Conservation (phyloP, 139 green algal species). For the Chlorella sp. region DNA sequence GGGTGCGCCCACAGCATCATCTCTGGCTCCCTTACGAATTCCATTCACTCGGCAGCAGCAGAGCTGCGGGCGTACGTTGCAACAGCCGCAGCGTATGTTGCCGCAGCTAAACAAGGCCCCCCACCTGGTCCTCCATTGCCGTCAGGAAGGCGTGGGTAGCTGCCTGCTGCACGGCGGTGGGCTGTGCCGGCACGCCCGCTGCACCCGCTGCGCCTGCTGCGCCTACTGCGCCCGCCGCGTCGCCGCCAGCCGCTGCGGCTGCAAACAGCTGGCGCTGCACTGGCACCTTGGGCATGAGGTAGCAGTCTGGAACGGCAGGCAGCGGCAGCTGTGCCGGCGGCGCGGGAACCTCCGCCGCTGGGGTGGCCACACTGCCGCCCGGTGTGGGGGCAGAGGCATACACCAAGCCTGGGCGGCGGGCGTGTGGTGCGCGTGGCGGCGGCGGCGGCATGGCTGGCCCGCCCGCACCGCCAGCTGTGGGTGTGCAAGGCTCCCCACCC, state of each 20-base stretch:
- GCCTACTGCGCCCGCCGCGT: no score
- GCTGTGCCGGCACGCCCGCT: background rate
- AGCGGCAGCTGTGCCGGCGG: no score
- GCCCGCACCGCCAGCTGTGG: no score
- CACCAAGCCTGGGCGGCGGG: background rate
- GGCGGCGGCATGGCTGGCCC: background rate
- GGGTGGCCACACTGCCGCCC: background rate
- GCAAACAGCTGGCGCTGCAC: background rate
- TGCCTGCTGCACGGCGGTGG: background rate
- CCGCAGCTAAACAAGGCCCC: no score
- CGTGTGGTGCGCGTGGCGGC: background rate
- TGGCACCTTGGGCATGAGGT: background rate
- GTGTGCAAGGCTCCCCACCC: no score
- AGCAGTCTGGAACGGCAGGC: background rate
- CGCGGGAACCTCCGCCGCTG: background rate
- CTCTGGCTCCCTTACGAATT: no score
- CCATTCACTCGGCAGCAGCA: no score
- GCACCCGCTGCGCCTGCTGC: background rate
- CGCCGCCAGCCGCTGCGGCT: background rate
- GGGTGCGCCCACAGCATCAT: no score
- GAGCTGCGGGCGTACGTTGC: no score
- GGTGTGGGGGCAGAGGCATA: background rate
- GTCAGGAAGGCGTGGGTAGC: background rate
- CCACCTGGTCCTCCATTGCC: slow-evolving; percentile 12
- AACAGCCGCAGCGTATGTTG: no score